Evolutionary conservation across 2,329 filamentous ascomycete genomes (phyloP).

Genomic region (Sclerotinia minor): DNA sequence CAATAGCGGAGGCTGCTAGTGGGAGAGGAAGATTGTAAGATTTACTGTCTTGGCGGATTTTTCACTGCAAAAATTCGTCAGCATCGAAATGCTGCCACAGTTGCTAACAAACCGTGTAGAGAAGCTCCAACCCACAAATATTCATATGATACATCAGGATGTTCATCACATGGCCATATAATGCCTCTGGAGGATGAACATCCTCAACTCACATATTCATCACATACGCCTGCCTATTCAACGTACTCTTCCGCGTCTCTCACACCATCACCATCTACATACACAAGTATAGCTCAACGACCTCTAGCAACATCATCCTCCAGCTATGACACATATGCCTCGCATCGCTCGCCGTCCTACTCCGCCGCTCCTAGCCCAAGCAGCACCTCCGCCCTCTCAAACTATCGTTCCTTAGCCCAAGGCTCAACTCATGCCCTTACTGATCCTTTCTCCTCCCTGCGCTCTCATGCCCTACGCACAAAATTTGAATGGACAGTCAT

Average conservation of each 20-base stretch:
- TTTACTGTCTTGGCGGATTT: neutral
- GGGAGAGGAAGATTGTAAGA: constrained; percentile 38
- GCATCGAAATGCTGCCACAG: neutral
- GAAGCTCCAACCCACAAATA: constrained; percentile 2
- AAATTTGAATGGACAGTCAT: constrained; percentile 39
- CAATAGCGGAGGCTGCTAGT: constrained; percentile 38
- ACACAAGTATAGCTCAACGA: constrained; percentile 27
- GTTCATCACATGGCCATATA: neutral
- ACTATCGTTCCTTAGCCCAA: constrained; percentile 2
- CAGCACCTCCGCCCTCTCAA: constrained; percentile 8
- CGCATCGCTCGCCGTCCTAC: constrained; percentile 32
- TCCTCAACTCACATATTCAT: constrained; percentile 11
- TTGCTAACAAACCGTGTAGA: constrained; percentile 7
- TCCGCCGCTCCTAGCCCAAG: constrained; percentile 27
- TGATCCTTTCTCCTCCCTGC: constrained; percentile 35
- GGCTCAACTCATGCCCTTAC: neutral
- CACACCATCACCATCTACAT: constrained; percentile 11
- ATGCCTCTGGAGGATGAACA: constrained; percentile 15
- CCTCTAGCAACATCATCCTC: constrained; percentile 19
- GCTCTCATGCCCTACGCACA: constrained; percentile 35
- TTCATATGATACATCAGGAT: constrained; percentile 16
- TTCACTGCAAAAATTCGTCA: neutral
- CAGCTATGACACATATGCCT: constrained; percentile 24
- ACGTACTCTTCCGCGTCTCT: neutral
- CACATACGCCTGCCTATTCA: constrained; percentile 4